These are phyloP conservation scores for Emmonsiellopsis sp. DNA, from an alignment of 2,329 filamentous ascomycete species.

Conservation along the genomic window DNA sequence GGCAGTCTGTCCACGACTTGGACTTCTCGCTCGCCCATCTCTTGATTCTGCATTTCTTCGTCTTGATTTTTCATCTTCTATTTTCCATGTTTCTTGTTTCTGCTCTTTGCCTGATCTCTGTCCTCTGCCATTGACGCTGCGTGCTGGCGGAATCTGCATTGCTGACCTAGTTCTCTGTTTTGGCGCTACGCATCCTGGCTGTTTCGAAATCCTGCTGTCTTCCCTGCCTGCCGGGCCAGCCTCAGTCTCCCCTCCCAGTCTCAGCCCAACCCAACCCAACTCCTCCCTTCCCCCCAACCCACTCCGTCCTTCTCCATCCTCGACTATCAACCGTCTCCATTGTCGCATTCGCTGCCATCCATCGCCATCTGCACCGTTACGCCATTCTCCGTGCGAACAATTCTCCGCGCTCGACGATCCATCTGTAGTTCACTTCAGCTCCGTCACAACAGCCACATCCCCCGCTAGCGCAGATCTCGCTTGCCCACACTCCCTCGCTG, in stretches of 20 bases:
- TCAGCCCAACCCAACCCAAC: neutral
- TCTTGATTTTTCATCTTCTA: neutral
- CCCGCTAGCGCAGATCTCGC: constrained; percentile 3
- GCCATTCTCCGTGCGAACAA: neutral
- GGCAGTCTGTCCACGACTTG: too few relatives aligned
- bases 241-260: neutral
- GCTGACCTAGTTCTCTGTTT: too few relatives aligned
- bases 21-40: neutral
- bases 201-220: neutral
- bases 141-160: neutral
- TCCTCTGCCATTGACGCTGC: neutral
- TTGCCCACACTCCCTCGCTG: neutral
- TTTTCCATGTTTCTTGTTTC: neutral
- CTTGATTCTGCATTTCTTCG: neutral
- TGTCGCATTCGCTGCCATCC: neutral
- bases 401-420: neutral
- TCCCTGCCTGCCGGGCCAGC: neutral
- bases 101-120: too few relatives aligned
- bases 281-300: neutral
- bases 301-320: neutral
- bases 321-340: neutral
- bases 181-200: neutral
- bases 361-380: neutral
- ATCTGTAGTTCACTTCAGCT: neutral
- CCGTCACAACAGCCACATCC: neutral